Base-by-base conservation (phyloP, 2,329 filamentous ascomycete species). In the Arthroderma sp. region DNA sequence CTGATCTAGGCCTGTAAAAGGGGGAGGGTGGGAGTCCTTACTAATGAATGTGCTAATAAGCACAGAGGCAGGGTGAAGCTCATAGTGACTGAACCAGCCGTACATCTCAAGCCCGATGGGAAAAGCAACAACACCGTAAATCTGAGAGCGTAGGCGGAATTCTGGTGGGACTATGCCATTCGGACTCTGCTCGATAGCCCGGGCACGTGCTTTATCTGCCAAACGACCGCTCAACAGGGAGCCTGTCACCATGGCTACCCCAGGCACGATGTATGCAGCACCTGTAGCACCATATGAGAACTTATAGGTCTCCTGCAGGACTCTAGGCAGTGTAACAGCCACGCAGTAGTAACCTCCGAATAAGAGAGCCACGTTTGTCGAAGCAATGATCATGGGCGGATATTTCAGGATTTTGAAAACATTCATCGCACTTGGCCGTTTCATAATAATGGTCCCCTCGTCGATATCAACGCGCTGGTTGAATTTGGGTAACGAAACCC, bases 1-100 rank as follows among this genome's bases (percentile, higher is more conserved):
- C 15, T 8, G 28, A 38, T 4, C 15, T 8, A 11, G 28, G n/a
- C 6, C 7, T 8, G 36, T 8, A 11, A 38, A 38, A 38, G 28
- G 6, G 28, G n/a, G 28, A 38, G 2, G 28, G 29, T 30, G 36
- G 36, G 1, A 31, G 27, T 49, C 40, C 51, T 46, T 42, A 43
- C 43, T 42, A 8, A 39, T 27, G 29, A 42, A 42, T 3, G 40
- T 42, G 10, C 31, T 34, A 6, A 42, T 27, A 5, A 42, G 15
- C 8, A 33, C 30, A 6, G 40, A 31, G 5, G 40, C 40, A 5
- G 40, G 40, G 28, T 42, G 40, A 10, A 42, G 27, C 15, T 7
- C 10, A 29, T 29, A 27, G 29, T 42, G 31, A n/a, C 34, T 27
- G 29, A 42, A 42, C 40, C 40, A 42, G 5, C 40, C 40, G 11